Evolutionary conservation across 495 filamentous ascomycete species (phyloP), one percentile per base, ranked within the genome.

Genomic region (Cladorrhinum samala): DNA sequence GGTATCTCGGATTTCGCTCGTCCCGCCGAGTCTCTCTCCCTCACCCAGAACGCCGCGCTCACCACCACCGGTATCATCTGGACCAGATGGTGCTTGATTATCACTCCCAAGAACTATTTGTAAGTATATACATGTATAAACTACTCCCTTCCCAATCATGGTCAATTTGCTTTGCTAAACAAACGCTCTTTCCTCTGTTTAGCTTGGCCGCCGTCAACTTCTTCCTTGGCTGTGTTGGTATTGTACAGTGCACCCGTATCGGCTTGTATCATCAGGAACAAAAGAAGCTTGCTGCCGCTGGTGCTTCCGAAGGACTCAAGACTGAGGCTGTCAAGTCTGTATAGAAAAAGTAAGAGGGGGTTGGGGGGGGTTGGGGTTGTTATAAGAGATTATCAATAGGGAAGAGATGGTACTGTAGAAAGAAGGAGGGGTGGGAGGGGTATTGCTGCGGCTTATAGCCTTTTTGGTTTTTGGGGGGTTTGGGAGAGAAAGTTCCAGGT

Each of bases 11-110:
- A 98, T 75, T 88, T 98, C 70, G 78, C 82, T 52, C 90, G 93
- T 53, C 93, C 93, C n/a, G 87, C 88, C 42, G 87, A 91, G 66
- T 86, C 85, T 66, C 88, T 98, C 55, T 96, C 91, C 27, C 75
- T 96, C 16, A 89, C 87, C 14, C 91, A 96, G 73, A 98, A 97
- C 73, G 70, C 71, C 42, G 93, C 93, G 21, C 80, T 98, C 38
- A 89, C 83, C 56, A 78, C 81, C 49, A 98, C 93, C n/a, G 93
- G 93, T 49, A 69, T 82, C 39, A 98, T 98, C 77, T 98, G 93
- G 93, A 98, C 93, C 23, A 82, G 93, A 30, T 98, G 93, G 93
- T 98, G 93, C 77, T 78, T 96, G 69, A 86, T 98, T 66, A 98
- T 98, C 73, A 91, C 84, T 68, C 93, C 93, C 53, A 81, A 81